Conservation (phyloP, 2,329 filamentous ascomycete species). For the Juglanconis sp. region DNA sequence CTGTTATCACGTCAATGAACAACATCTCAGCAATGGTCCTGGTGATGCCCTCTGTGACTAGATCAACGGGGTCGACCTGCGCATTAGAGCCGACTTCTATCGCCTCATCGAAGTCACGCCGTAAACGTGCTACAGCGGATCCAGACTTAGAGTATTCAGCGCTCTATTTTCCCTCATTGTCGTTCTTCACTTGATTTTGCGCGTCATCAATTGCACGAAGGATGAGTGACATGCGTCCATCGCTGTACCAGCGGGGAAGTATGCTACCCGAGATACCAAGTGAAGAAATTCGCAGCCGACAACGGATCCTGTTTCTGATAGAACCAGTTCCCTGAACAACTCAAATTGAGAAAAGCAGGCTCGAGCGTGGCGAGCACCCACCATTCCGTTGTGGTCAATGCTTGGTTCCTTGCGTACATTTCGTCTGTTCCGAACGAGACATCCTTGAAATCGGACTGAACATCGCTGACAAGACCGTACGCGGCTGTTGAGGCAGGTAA, state of each 20-base stretch:
- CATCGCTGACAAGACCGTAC: slow-evolving; percentile 23
- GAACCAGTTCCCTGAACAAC: too few species aligned
- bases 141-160: too few species aligned
- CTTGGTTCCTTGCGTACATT: slow-evolving; percentile 20
- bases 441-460: too few species aligned
- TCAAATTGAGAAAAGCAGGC: slow-evolving; percentile 25
- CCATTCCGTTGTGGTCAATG: slow-evolving; percentile 18
- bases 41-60: neutral
- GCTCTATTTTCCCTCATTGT: too few species aligned
- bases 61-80: too few species aligned
- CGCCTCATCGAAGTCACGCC: too few species aligned
- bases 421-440: too few species aligned
- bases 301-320: slow-evolving; percentile 23
- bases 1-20: neutral
- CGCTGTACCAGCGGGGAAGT: slow-evolving; percentile 24
- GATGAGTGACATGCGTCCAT: slow-evolving; percentile 24
- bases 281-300: slow-evolving; percentile 23
- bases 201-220: slow-evolving; percentile 26
- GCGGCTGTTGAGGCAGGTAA: slow-evolving; percentile 24
- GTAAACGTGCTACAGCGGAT: too few species aligned
- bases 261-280: too few species aligned
- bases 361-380: slow-evolving; percentile 24
- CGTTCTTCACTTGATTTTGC: neutral
- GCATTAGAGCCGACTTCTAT: too few species aligned
- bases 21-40: neutral